Evolutionary conservation across 768 basidiomycete genomes (phyloP), one percentile per base, ranked within the genome.

Genomic region (Terana coerulea): DNA sequence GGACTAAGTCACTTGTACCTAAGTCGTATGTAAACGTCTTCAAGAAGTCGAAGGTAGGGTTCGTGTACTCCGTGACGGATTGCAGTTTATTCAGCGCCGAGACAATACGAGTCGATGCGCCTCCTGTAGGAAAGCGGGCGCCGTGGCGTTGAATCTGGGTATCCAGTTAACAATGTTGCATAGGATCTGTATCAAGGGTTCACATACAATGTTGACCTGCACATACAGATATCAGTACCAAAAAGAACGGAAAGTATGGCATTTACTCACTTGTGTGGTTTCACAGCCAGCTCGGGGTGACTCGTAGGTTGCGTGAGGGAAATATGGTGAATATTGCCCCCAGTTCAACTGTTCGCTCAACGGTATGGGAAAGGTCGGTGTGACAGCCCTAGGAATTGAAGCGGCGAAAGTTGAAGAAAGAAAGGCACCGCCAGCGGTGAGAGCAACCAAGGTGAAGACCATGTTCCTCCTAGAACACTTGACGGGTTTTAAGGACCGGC

Each of bases 61-160:
- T 77, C 0, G 63, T 65, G 61, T 75, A 81, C 1, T 67, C 58
- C 0, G 66, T 60, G 8, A 74, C 84, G 0, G 72, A 60, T 51
- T 79, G 62, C 0, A 92, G 69, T 55, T 85, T 86, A 5, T 61
- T 52, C 8, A 93, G 59, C 0, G 84, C 75, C 3, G 61, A 53
- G 15, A 65, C 55, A 8, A 87, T 86, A 25, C 54, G 49, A 9
- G 60, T 57, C 1, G 73, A 63, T 10, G 78, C 74, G 1, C 73
- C 72, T 0, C 62, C 57, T 0, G 89, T 91, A 0, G 91, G 91
- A 59, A 75, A 91, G 28, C 91, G 80, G 1, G 88, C 81, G 2
- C 89, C 90, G 60, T 94, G 91, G 10, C 91, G 75, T 67, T 91
- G 85, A 8, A 94, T 70, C 89, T 91, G 25, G 11, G 29, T 26